Evolutionary conservation across 306 rosid species (phyloP), one percentile per base, ranked within the genome.

Genomic region (Ceratonia siliqua): DNA sequence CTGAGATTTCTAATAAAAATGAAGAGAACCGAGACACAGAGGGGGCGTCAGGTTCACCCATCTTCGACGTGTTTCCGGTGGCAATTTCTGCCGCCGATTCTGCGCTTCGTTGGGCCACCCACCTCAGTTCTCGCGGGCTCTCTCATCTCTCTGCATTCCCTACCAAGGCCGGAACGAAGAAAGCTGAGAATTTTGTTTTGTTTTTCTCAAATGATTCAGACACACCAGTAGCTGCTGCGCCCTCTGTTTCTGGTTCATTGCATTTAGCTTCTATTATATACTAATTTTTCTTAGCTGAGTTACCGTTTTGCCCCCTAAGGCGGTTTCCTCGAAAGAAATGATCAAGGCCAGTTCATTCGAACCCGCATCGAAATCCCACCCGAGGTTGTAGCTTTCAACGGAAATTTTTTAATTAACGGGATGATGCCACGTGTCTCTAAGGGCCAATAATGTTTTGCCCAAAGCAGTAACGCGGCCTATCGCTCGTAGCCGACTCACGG

Each of bases 1-100:
- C 48, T 28, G 69, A 62, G 41, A 33, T 73, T 55, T 39, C 6
- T 22, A 18, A n/a, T 7, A 50, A 30, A 59, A 38, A 41, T 20
- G 61, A 71, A 42, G 65, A 8, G 3, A 15, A 14, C 11, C 4
- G 28, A 0, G 17, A 20, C 7, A 27, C n/a, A 2, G 24, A 32
- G 2, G 33, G 59, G 17, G 32, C 21, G 49, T 41, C 6, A 17
- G 15, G 75, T 4, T 90, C 89, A 92, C 86, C 95, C 93, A 93
- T 89, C 96, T 74, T 92, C 96, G 1, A 92, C 97, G 97, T 92
- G 96, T 75, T 92, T 92, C 61, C 97, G 92, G 89, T 92, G 96
- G 81, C 97, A 92, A 54, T 84, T 92, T 8, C 97, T 69, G 85
- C 96, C 96, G 90, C 81, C 89, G 73, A 86, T 68, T 72, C 80